Evolutionary conservation across 768 basidiomycete genomes (phyloP), one percentile per base, ranked within the genome.

Genomic region (Mycena epipterygia): DNA sequence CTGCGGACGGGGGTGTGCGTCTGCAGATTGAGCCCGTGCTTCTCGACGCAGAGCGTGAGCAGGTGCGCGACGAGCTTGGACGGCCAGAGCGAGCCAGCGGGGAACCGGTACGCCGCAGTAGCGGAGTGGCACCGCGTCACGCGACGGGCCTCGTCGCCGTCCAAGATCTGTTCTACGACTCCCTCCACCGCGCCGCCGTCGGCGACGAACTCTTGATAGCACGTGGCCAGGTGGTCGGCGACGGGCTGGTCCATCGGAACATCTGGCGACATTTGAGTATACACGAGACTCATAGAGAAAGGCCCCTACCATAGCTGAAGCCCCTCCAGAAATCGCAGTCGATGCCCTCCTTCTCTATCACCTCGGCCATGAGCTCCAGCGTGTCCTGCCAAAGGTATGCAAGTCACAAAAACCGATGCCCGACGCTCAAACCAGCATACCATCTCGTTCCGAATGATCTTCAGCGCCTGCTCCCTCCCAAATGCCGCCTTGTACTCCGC

Each of bases 311-410:
- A 51, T 73, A 73, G 8, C 69, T 67, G 44, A 39, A 53, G 3
- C 77, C 77, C 33, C 77, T 62, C 76, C 74, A 76, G 61, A 78
- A 76, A 66, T 79, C 78, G 63, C 78, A 79, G 48, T 79, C 77
- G 63, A 79, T 78, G 14, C 64, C 64, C 23, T 74, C 73, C 35
- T 76, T 70, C 42, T 62, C 51, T 16, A 78, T 70, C 23, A 75
- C 59, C 42, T 77, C 72, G 6, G 37, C 49, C 37, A 68, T 51
- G 27, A 78, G 67, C n/a, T 64, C 30, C 25, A 78, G 74, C 27
- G 73, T 75, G 39, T 78, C 76, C 67, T 75, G 8, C 19, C 19
- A 23, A 33, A 27, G 33, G 13, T 5, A 21, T 23, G 4, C 11
- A 23, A 44, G n/a, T 14, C 35, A 6, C 35, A 7, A 14, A 14